Conservation (phyloP, 176 grass and related monocot species). For the Aegilops umbellulata region DNA sequence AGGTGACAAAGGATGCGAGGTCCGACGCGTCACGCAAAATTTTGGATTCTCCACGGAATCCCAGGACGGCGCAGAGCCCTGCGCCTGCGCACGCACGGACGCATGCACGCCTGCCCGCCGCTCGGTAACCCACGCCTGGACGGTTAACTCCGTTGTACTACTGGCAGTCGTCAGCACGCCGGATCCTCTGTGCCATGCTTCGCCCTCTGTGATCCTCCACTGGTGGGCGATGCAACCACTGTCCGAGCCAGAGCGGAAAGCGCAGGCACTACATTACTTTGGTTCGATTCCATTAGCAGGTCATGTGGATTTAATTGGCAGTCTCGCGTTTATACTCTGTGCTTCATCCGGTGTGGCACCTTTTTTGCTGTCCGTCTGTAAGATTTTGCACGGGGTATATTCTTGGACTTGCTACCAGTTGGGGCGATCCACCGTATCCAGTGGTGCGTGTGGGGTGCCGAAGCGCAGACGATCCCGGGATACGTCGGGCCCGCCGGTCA, state of each 20-base stretch:
- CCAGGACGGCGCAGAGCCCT: neutral
- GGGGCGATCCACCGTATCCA: no score
- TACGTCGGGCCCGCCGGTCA: no score
- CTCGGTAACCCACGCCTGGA: neutral
- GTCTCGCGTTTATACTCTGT: neutral
- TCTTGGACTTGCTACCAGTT: neutral
- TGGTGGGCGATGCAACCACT: no score
- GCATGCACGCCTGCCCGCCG: neutral
- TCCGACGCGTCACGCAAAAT: neutral
- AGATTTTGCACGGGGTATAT: constrained; percentile 32
- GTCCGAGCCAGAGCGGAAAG: no score
- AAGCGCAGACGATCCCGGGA: no score
- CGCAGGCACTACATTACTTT: no score
- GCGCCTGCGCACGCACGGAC: neutral
- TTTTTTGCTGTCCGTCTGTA: constrained; percentile 38
- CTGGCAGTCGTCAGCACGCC: neutral
- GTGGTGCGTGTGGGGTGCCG: no score
- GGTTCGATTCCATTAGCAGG: no score
- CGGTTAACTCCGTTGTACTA: constrained; percentile 38
- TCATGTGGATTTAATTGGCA: no score
- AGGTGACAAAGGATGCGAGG: neutral
- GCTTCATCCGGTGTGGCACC: constrained; percentile 1
- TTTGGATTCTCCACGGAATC: constrained; percentile 22
- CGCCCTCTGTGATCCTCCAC: neutral
- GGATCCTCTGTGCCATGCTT: neutral